Percentiles rank a stretch among this genome's conserved stretches.
phyloP scores from a whole-genome alignment of 2,329 filamentous ascomycete genomes.

The Aspergillus sp. region DNA sequence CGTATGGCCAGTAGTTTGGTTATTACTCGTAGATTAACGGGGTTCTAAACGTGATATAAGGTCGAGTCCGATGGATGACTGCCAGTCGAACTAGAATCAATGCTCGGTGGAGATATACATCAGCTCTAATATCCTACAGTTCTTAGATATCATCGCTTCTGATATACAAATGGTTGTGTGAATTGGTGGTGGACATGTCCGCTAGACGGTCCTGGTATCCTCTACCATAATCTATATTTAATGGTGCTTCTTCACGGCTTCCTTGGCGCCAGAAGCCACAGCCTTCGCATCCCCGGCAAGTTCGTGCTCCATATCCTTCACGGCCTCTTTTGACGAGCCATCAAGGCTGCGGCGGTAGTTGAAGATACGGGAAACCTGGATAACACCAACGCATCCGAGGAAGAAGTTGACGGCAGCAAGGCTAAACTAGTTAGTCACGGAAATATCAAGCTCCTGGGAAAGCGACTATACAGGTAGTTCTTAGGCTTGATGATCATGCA shows the following conservation, averaged over 20 bases:
- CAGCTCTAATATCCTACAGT: neutral
- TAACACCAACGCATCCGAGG: slow-evolving; percentile 80
- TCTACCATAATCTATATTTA: slow-evolving; percentile 9
- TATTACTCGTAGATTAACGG: neutral
- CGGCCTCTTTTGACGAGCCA: slow-evolving; percentile 37
- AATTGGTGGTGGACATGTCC: neutral
- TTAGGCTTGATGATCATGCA: slow-evolving; percentile 94
- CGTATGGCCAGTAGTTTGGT: neutral
- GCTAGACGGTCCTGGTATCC: neutral
- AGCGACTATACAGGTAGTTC: slow-evolving; percentile 73
- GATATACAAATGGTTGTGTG: neutral
- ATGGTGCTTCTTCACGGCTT: slow-evolving; percentile 35
- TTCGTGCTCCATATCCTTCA: slow-evolving; percentile 40
- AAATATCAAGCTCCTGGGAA: neutral
- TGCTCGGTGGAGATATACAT: neutral
- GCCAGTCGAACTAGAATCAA: neutral
- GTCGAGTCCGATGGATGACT: too few relatives aligned
- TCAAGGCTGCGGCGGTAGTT: slow-evolving; percentile 61
- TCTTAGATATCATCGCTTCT: neutral
- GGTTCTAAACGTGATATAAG: neutral
- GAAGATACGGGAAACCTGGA: slow-evolving; percentile 78
- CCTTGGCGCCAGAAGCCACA: slow-evolving; percentile 29
- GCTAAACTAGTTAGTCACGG: slow-evolving; percentile 43
- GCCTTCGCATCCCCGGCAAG: slow-evolving; percentile 37
- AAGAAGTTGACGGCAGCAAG: slow-evolving; percentile 98